A percentile compares a stretch with the other conserved stretches of the same genome.
Evolutionary conservation across 1,139 yeast species (phyloP).

Genomic region (Suhomyces bolitotheri): DNA sequence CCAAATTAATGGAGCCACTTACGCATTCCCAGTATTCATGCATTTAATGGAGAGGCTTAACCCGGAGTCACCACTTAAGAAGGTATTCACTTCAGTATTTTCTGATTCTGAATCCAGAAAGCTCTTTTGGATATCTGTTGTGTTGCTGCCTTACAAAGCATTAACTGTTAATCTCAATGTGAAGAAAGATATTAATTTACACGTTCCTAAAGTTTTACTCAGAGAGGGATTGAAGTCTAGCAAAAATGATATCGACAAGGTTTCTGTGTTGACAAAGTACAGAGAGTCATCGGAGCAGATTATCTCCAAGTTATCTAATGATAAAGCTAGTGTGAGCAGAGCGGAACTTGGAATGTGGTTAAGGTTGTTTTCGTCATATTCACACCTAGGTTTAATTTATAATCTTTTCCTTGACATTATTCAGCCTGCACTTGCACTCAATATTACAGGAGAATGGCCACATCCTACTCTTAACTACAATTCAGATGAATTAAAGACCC

Average conservation of each 20-base stretch:
- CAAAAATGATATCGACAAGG: constrained; percentile 53
- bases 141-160: constrained; percentile 51
- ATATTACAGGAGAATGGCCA: constrained; percentile 11
- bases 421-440: constrained; percentile 9
- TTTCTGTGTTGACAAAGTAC: constrained; percentile 38
- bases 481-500: constrained; percentile 4
- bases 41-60: constrained; percentile 2
- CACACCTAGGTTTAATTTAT: constrained; percentile 44
- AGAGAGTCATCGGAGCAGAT: constrained; percentile 17
- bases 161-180: constrained; percentile 39
- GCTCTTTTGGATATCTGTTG: constrained; percentile 49
- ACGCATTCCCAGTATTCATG: constrained; percentile 23
- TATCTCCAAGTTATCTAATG: constrained; percentile 21
- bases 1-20: constrained; percentile 25
- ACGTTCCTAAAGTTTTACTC: constrained; percentile 44
- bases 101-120: constrained; percentile 22
- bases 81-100: constrained; percentile 14
- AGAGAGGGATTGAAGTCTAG: constrained; percentile 74
- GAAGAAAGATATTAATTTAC: constrained; percentile 28
- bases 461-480: constrained; percentile 14
- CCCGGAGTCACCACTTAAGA: constrained; percentile 5
- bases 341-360: constrained; percentile 63
- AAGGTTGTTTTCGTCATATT: constrained; percentile 52
- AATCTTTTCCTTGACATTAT: constrained; percentile 35
- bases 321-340: constrained; percentile 37